These are phyloP conservation scores for Sphaerobolus stellatus DNA, from an alignment of 1,284 basidiomycete species.

Conservation along the genomic window DNA sequence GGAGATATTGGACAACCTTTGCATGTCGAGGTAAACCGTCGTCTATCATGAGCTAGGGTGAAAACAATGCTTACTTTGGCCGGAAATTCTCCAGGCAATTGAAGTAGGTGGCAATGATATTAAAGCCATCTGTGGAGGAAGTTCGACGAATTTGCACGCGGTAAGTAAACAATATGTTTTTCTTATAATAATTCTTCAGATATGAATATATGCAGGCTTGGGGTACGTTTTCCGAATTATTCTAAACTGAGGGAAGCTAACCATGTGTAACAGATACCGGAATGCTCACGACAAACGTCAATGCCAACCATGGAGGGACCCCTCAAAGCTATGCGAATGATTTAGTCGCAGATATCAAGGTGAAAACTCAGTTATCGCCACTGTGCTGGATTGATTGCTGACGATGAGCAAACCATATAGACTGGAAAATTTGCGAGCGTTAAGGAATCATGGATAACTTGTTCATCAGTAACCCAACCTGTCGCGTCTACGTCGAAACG, in stretches of 20 bases:
- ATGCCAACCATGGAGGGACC: conserved; percentile 39
- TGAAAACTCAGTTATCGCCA: conserved; percentile 18
- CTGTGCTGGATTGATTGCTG: too few relatives aligned
- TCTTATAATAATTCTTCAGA: background rate
- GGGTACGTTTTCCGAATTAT: too few relatives aligned
- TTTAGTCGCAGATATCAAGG: conserved; percentile 45
- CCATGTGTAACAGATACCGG: conserved; percentile 40
- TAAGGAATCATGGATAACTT: conserved; percentile 45
- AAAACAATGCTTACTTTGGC: background rate
- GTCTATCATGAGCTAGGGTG: background rate
- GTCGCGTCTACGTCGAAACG: conserved; percentile 20
- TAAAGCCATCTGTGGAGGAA: conserved; percentile 35
- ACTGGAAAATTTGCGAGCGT: conserved; percentile 39
- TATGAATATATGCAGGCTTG: conserved; percentile 25
- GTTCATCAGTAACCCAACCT: conserved; percentile 42
- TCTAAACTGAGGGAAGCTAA: too few relatives aligned
- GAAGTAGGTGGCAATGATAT: conserved; percentile 46
- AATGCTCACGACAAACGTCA: conserved; percentile 44
- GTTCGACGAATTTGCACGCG: conserved; percentile 49
- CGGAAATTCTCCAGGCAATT: conserved; percentile 23
- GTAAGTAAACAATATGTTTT: conserved; percentile 36
- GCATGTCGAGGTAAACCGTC: conserved; percentile 38
- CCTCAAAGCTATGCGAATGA: conserved; percentile 43
- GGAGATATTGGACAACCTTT: conserved; percentile 54
- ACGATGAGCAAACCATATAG: conserved; percentile 23